These are phyloP conservation scores for Penicillium paxilli DNA, from an alignment of 495 filamentous ascomycete genomes.

Conservation along the genomic window DNA sequence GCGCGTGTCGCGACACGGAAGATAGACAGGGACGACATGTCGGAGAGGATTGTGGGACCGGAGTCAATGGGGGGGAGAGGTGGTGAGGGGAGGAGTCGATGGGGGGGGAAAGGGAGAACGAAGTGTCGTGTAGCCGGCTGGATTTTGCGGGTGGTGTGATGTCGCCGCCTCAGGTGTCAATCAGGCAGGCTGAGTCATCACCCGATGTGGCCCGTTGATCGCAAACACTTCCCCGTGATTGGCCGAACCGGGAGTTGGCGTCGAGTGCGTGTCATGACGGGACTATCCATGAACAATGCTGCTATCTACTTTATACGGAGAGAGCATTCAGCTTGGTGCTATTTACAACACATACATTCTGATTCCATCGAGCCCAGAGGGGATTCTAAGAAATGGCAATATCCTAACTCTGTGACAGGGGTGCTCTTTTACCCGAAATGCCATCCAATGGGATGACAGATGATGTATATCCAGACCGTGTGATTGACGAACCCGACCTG, in stretches of 20 bases:
- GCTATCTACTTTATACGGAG: too few species aligned
- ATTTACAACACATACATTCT: too few species aligned
- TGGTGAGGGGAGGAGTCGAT: slow-evolving; percentile 35
- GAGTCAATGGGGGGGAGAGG: slow-evolving; percentile 33
- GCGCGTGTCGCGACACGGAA: slow-evolving; percentile 71
- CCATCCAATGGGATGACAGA: not conserved
- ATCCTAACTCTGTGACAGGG: too few species aligned
- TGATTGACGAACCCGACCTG: too few species aligned
- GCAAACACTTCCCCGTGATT: slow-evolving; percentile 31
- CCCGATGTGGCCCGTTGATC: slow-evolving; percentile 24
- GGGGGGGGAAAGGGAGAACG: slow-evolving; percentile 33
- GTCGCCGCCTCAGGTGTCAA: slow-evolving; percentile 34
- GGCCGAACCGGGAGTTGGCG: slow-evolving; percentile 13
- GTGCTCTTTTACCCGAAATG: too few species aligned
- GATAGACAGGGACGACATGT: slow-evolving; percentile 69
- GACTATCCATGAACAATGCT: too few species aligned
- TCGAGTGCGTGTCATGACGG: slow-evolving; percentile 16
- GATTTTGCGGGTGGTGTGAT: slow-evolving; percentile 54
- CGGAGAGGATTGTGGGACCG: slow-evolving; percentile 28
- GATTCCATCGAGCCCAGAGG: too few species aligned
- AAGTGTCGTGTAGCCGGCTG: slow-evolving; percentile 33
- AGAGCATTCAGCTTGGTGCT: too few species aligned
- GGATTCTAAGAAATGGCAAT: too few species aligned
- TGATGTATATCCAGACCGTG: not conserved
- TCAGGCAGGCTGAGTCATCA: slow-evolving; percentile 19